A percentile compares a stretch with the other conserved stretches of the same genome.
phyloP scores from a whole-genome alignment of 2,329 filamentous ascomycete genomes.

The Spiromastix sp. region DNA sequence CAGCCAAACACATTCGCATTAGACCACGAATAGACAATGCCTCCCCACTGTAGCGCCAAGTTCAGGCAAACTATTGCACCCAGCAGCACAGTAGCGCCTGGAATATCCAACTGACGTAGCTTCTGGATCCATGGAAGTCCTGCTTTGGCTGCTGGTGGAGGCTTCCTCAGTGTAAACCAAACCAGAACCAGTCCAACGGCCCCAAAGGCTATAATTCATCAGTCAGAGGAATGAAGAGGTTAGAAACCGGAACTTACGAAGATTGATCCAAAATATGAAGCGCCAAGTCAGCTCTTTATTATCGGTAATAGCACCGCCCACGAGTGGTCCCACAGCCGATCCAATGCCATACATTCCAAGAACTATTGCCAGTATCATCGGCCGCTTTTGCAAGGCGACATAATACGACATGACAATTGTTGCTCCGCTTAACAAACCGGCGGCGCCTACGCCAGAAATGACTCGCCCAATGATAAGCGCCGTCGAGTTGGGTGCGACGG shows the following conservation, averaged over 20 bases:
- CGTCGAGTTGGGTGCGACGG: not conserved
- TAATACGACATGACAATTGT: not conserved
- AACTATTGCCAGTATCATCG: not conserved
- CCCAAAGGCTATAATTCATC: slow-evolving; percentile 7
- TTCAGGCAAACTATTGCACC: not conserved
- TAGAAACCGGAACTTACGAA: too few species aligned
- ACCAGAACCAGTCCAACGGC: slow-evolving; percentile 1
- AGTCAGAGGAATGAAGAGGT: slow-evolving; percentile 1
- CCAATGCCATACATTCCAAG: not conserved
- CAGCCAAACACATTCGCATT: not conserved
- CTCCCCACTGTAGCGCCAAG: not conserved
- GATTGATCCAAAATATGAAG: not conserved
- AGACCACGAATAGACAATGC: not conserved
- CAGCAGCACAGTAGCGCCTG: not conserved
- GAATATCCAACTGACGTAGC: slow-evolving; percentile 2
- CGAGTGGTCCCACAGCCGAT: not conserved
- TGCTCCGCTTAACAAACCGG: not conserved
- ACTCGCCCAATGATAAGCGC: not conserved
- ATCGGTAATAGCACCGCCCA: not conserved
- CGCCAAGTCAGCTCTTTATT: not conserved
- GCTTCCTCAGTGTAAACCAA: slow-evolving; percentile 2
- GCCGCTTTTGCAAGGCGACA: not conserved
- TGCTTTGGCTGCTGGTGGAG: not conserved
- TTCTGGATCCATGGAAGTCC: not conserved
- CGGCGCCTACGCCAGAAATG: not conserved